phyloP scores from a whole-genome alignment of 352 stramenopile species.

The Phytopythium aichiense region DNA sequence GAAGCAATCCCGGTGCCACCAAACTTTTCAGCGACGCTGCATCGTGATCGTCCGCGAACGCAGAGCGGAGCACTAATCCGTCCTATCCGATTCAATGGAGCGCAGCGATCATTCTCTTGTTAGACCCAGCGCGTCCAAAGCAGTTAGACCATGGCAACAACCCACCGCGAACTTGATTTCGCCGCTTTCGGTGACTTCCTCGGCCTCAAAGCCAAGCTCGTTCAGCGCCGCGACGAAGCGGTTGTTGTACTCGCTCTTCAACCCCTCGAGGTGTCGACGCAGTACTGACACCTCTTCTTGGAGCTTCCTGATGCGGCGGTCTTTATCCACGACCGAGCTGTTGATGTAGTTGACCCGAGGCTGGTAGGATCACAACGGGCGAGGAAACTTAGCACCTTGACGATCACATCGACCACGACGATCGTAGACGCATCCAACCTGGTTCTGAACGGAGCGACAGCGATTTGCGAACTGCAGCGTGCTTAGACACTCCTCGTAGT shows the following conservation, averaged over 20 bases:
- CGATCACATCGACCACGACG: no score
- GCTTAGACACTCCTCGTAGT: conserved; percentile 89
- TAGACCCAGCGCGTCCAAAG: not conserved
- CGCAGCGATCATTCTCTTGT: not conserved
- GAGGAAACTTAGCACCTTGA: not conserved
- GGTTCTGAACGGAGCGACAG: conserved; percentile 88
- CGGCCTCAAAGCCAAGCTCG: conserved; percentile 74
- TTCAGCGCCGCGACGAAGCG: conserved; percentile 67
- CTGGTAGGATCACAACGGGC: conserved; percentile 9
- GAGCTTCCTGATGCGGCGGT: conserved; percentile 79
- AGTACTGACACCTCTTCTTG: conserved; percentile 67
- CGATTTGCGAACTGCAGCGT: conserved; percentile 91
- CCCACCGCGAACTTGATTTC: conserved; percentile 81
- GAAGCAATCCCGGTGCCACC: not conserved
- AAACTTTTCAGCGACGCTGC: not conserved
- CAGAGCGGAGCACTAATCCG: conserved; percentile 56
- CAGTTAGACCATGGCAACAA: not conserved
- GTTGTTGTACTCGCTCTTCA: conserved; percentile 75
- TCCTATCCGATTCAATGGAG: conserved; percentile 28
- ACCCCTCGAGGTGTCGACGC: conserved; percentile 55
- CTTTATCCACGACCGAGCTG: conserved; percentile 76
- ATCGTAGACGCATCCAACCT: conserved; percentile 23
- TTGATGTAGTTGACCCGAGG: conserved; percentile 86
- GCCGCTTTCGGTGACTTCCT: conserved; percentile 68
- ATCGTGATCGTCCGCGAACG: conserved; percentile 37